phyloP scores from a whole-genome alignment of 352 stramenopile genomes.

The Globisporangium cystogenes region DNA sequence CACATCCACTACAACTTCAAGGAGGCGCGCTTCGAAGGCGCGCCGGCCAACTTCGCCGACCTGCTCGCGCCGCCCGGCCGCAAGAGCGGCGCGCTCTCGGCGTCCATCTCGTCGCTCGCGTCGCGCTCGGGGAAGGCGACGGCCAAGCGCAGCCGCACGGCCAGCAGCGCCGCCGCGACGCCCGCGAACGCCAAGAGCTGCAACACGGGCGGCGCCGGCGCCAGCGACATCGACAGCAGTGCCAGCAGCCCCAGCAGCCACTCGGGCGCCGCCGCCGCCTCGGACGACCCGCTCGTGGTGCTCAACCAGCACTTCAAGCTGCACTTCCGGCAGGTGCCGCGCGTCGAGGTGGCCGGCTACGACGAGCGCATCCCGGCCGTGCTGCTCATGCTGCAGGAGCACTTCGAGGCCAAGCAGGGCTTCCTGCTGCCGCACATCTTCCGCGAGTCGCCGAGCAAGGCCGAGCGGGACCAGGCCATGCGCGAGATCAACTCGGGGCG shows the following conservation, averaged over 20 bases:
- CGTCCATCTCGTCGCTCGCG: conserved; percentile 7
- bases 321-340: conserved; percentile 66
- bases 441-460: conserved; percentile 81
- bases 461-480: conserved; percentile 81
- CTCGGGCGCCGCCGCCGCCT: background rate
- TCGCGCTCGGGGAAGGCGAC: conserved; percentile 1
- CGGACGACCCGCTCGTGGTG: conserved; percentile 23
- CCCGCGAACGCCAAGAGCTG: conserved; percentile 8
- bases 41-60: conserved; percentile 78
- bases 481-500: conserved; percentile 76
- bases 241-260: background rate
- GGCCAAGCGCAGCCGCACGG: conserved; percentile 32
- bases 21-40: conserved; percentile 79
- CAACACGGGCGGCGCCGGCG: conserved; percentile 1
- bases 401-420: conserved; percentile 69
- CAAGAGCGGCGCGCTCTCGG: conserved; percentile 5
- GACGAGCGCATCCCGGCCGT: conserved; percentile 78
- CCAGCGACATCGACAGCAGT: too few relatives aligned
- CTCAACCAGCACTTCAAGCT: conserved; percentile 87
- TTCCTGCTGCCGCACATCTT: conserved; percentile 79
- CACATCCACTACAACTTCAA: conserved; percentile 87
- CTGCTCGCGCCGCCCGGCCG: conserved; percentile 31
- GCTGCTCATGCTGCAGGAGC: conserved; percentile 81
- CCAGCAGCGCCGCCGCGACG: conserved; percentile 17
- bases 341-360: conserved; percentile 56